phyloP scores from a whole-genome alignment of 2,329 filamentous ascomycete species.

The Aspergillus sergii region DNA sequence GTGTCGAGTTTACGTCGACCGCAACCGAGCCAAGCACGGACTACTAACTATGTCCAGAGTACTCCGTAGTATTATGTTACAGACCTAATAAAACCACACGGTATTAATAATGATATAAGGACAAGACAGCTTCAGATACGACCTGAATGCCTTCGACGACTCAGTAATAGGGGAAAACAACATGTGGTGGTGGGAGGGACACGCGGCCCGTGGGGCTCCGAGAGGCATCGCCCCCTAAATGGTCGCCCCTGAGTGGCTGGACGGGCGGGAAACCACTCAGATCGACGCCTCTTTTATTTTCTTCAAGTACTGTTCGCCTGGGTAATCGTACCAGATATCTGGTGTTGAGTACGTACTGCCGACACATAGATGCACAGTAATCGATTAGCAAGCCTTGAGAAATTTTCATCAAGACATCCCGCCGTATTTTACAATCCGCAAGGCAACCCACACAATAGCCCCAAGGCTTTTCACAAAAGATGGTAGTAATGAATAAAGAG shows the following conservation, averaged over 20 bases:
- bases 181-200: constrained; percentile 20
- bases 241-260: constrained; percentile 18
- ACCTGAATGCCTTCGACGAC: background rate
- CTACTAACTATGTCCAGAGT: background rate
- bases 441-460: background rate
- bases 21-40: background rate
- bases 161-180: background rate
- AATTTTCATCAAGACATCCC: background rate
- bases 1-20: background rate
- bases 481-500: background rate
- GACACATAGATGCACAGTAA: background rate
- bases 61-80: background rate
- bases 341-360: background rate
- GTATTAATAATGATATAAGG: constrained; percentile 1
- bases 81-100: background rate
- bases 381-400: background rate
- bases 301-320: background rate
- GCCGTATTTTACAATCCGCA: background rate
- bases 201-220: constrained; percentile 28
- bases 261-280: constrained; percentile 20
- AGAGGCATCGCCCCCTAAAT: constrained; percentile 8
- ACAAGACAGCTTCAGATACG: background rate
- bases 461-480: background rate
- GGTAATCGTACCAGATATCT: background rate
- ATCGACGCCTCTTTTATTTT: constrained; percentile 14